Evolutionary conservation across 2,329 filamentous ascomycete species (phyloP).

Genomic region (Neonectria punicea): DNA sequence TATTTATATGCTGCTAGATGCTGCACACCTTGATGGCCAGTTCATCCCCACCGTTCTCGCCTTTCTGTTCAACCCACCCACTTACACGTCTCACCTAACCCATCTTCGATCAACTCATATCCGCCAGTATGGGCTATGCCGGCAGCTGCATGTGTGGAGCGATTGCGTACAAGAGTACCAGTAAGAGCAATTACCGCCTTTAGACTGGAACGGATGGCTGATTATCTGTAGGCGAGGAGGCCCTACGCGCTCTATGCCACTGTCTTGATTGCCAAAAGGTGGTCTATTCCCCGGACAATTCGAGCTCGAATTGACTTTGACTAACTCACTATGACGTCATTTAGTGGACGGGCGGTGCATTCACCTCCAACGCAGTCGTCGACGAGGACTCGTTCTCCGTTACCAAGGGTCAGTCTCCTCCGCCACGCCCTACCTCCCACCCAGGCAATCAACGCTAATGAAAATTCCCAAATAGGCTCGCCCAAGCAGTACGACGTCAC

Average conservation of each 20-base stretch:
- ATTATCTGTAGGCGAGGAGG: slow-evolving; percentile 50
- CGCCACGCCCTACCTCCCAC: background rate
- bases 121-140: slow-evolving; percentile 34
- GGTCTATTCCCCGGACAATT: background rate
- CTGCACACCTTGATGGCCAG: slow-evolving; percentile 9
- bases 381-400: slow-evolving; percentile 58
- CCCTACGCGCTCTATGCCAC: slow-evolving; percentile 60
- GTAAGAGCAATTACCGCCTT: slow-evolving; percentile 34
- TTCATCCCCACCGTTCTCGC: background rate
- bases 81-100: background rate
- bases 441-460: background rate
- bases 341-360: slow-evolving; percentile 63
- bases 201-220: background rate
- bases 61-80: background rate
- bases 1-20: background rate
- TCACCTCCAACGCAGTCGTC: slow-evolving; percentile 64
- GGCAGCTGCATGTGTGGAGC: slow-evolving; percentile 53
- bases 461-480: slow-evolving; percentile 46
- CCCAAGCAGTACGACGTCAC: slow-evolving; percentile 59
- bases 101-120: background rate
- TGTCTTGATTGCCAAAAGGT: slow-evolving; percentile 66
- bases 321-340: background rate
- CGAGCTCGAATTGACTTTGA: background rate
- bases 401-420: slow-evolving; percentile 54
- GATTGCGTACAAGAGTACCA: slow-evolving; percentile 47